Percentiles rank a stretch among this genome's conserved stretches.
These are phyloP conservation scores for Lentinus brumalis DNA, from an alignment of 768 basidiomycete genomes.

Conservation along the genomic window DNA sequence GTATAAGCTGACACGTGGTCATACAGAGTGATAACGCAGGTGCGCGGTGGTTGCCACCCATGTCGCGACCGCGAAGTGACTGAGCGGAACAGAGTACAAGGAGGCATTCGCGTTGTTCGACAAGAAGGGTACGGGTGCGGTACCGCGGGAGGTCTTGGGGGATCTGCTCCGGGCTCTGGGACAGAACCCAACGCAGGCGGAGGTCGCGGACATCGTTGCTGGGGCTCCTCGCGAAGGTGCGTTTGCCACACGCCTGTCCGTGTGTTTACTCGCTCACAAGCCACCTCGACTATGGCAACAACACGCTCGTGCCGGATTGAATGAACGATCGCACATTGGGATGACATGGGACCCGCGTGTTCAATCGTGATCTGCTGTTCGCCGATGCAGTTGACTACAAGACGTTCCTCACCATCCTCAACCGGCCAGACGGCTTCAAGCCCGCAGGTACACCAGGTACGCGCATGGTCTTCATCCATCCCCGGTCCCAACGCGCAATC, in stretches of 20 bases:
- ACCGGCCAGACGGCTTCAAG: conserved; percentile 95
- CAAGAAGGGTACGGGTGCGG: conserved; percentile 90
- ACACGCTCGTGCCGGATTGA: neutral
- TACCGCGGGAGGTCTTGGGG: conserved; percentile 86
- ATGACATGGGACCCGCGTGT: neutral
- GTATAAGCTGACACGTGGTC: no score
- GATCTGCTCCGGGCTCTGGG: conserved; percentile 93
- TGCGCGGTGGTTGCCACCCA: conserved; percentile 14
- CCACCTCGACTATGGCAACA: neutral
- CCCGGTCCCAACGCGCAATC: neutral
- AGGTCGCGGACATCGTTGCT: conserved; percentile 81
- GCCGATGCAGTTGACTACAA: conserved; percentile 79
- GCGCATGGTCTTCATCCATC: conserved; percentile 21
- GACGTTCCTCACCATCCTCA: conserved; percentile 87
- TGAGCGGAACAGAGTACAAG: conserved; percentile 70
- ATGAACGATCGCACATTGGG: neutral
- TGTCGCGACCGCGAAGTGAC: neutral
- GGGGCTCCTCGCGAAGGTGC: conserved; percentile 77
- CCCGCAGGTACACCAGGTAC: conserved; percentile 93
- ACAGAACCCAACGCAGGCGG: conserved; percentile 99
- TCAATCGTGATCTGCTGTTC: neutral
- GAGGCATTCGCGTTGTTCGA: conserved; percentile 98
- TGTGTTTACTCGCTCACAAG: neutral
- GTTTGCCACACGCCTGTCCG: conserved; percentile 30
- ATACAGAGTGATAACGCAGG: conserved; percentile 56